A percentile compares a stretch with the other conserved stretches of the same genome.
These are phyloP conservation scores for Phallus indusiatus DNA, from an alignment of 768 basidiomycete genomes.

Conservation along the genomic window DNA sequence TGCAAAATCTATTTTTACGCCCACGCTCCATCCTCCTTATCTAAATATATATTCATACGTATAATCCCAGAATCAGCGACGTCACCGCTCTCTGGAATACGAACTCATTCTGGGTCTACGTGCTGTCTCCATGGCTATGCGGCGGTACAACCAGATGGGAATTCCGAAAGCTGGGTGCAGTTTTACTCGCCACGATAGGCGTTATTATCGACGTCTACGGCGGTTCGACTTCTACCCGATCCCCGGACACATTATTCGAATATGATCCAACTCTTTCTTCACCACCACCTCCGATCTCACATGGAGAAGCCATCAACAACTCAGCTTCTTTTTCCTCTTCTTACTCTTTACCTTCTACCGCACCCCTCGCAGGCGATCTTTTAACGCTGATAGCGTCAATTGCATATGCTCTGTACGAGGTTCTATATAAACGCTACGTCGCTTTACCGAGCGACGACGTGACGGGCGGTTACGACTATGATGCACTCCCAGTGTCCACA, in stretches of 20 bases:
- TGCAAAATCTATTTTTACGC: neutral
- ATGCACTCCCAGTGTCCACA: slow-evolving; percentile 65
- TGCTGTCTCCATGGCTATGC: slow-evolving; percentile 70
- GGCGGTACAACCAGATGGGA: slow-evolving; percentile 58
- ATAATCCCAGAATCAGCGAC: slow-evolving; percentile 55
- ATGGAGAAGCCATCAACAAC: slow-evolving; percentile 5
- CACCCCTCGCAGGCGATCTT: slow-evolving; percentile 63
- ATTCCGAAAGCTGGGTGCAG: slow-evolving; percentile 53
- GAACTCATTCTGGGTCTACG: slow-evolving; percentile 85
- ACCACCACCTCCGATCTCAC: neutral
- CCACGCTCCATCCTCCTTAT: neutral
- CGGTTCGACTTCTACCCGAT: slow-evolving; percentile 29
- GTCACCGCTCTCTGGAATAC: slow-evolving; percentile 74
- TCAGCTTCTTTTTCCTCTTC: slow-evolving; percentile 10
- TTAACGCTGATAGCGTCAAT: slow-evolving; percentile 66
- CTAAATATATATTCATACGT: too few species aligned
- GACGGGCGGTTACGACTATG: neutral
- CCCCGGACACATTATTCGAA: slow-evolving; percentile 1
- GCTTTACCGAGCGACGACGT: slow-evolving; percentile 62
- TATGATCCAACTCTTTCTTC: slow-evolving; percentile 2
- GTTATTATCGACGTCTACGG: slow-evolving; percentile 79
- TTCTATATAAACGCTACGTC: slow-evolving; percentile 73
- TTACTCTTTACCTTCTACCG: slow-evolving; percentile 15
- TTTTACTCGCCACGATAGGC: slow-evolving; percentile 72
- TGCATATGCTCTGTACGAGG: slow-evolving; percentile 70